These are phyloP conservation scores for Cryoendolithus antarcticus DNA, from an alignment of 2,329 filamentous ascomycete species.

Conservation along the genomic window DNA sequence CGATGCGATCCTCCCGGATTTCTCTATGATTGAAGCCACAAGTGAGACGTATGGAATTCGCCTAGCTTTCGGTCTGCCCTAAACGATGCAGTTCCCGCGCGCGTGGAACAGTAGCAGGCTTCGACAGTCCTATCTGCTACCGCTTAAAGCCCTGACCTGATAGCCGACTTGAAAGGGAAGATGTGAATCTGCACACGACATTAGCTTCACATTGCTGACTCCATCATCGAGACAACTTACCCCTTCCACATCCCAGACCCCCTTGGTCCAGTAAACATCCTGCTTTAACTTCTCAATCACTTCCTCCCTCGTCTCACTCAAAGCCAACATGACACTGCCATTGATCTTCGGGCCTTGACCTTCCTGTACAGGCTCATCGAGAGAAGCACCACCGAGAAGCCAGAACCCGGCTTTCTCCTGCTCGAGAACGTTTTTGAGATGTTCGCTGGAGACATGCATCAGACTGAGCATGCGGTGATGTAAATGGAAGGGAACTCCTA, in stretches of 20 bases:
- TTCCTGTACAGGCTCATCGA: conserved; percentile 52
- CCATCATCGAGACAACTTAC: conserved; percentile 12
- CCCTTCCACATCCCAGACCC: conserved; percentile 61
- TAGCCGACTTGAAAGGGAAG: conserved; percentile 36
- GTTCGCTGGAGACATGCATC: conserved; percentile 24
- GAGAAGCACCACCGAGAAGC: conserved; percentile 57
- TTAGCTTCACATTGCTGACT: conserved; percentile 1
- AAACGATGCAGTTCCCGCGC: too few relatives aligned
- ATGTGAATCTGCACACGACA: conserved; percentile 26
- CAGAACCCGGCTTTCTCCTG: conserved; percentile 43
- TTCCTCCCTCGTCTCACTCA: conserved; percentile 57
- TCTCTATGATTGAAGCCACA: too few relatives aligned
- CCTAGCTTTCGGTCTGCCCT: too few relatives aligned
- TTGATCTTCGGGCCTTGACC: conserved; percentile 57
- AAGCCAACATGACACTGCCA: conserved; percentile 57
- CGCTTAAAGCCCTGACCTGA: conserved; percentile 27
- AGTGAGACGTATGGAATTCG: too few relatives aligned
- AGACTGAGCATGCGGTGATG: background rate
- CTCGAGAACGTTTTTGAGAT: conserved; percentile 46
- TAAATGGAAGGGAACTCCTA: conserved; percentile 12
- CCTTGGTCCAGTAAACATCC: conserved; percentile 59
- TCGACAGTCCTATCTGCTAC: too few relatives aligned
- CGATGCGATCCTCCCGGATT: too few relatives aligned
- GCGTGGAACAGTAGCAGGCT: too few relatives aligned
- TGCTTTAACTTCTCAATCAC: conserved; percentile 52